Conservation (phyloP, 1,284 basidiomycete species). For the Marasmius fiardii region DNA sequence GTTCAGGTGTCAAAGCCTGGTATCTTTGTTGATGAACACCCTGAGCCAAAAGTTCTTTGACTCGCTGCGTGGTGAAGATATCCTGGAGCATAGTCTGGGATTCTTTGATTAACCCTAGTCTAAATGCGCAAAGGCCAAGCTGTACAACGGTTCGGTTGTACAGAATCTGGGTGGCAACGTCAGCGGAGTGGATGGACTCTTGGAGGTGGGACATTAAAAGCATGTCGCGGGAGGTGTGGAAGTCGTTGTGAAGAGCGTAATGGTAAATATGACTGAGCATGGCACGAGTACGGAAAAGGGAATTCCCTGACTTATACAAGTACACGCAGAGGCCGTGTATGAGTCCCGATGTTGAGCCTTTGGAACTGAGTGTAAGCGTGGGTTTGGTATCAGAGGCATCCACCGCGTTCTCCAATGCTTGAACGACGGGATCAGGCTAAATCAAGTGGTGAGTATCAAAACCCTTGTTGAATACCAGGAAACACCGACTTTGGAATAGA, state of each 20-base stretch:
- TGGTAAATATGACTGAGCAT: conserved; percentile 99
- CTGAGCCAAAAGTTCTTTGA: conserved; percentile 97
- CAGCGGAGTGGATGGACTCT: conserved; percentile 93
- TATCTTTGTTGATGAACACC: conserved; percentile 93
- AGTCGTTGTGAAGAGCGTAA: conserved; percentile 95
- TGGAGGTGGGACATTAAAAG: conserved; percentile 98
- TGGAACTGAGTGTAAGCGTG: conserved; percentile 52
- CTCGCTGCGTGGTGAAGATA: conserved; percentile 93
- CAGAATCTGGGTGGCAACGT: conserved; percentile 96
- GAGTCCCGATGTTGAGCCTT: conserved; percentile 64
- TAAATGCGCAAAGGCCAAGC: conserved; percentile 95
- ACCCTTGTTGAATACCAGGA: neutral
- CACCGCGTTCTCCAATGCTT: conserved; percentile 80
- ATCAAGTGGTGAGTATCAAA: neutral
- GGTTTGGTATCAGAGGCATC: conserved; percentile 56
- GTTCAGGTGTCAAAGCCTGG: conserved; percentile 86
- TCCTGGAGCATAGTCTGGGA: conserved; percentile 92
- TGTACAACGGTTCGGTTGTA: conserved; percentile 99
- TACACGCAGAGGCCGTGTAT: conserved; percentile 89
- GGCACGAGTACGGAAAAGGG: conserved; percentile 91
- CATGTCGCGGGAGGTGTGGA: conserved; percentile 97
- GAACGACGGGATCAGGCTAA: conserved; percentile 91
- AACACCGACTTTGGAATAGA: conserved; percentile 87
- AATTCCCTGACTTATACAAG: conserved; percentile 91
- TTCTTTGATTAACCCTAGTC: conserved; percentile 92